These are phyloP conservation scores for Colletotrichum salicis DNA, from an alignment of 2,329 filamentous ascomycete species.

Conservation along the genomic window DNA sequence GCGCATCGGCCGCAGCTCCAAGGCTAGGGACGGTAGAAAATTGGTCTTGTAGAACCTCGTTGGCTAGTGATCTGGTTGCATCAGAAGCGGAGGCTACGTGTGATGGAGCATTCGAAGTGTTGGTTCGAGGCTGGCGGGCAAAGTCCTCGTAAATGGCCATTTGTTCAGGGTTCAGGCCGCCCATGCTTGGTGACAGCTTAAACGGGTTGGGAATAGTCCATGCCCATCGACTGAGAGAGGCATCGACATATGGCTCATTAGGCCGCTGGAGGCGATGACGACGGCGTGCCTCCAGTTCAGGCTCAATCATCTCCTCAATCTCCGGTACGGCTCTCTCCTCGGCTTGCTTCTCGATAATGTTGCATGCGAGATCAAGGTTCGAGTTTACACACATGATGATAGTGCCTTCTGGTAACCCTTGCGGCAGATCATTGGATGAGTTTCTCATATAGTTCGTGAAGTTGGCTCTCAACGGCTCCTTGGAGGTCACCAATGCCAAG, in stretches of 20 bases:
- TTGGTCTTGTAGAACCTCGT: conserved; percentile 72
- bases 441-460: conserved; percentile 95
- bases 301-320: conserved; percentile 92
- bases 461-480: conserved; percentile 94
- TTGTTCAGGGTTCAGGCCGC: conserved; percentile 88
- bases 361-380: conserved; percentile 92
- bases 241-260: conserved; percentile 86
- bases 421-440: conserved; percentile 74
- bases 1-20: conserved; percentile 69
- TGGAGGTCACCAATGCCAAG: conserved; percentile 95
- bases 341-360: conserved; percentile 93
- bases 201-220: conserved; percentile 94
- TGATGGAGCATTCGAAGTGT: conserved; percentile 62
- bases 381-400: conserved; percentile 99
- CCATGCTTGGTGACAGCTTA: conserved; percentile 76
- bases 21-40: conserved; percentile 67
- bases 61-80: conserved; percentile 69
- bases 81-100: conserved; percentile 70
- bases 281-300: conserved; percentile 80
- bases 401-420: conserved; percentile 89
- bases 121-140: conserved; percentile 80
- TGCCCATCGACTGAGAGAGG: conserved; percentile 87
- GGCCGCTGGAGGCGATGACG: conserved; percentile 79
- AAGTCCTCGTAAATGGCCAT: conserved; percentile 98
- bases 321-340: conserved; percentile 93